These are phyloP conservation scores for Takashimella koratensis DNA, from an alignment of 1,284 basidiomycete genomes.

Conservation along the genomic window DNA sequence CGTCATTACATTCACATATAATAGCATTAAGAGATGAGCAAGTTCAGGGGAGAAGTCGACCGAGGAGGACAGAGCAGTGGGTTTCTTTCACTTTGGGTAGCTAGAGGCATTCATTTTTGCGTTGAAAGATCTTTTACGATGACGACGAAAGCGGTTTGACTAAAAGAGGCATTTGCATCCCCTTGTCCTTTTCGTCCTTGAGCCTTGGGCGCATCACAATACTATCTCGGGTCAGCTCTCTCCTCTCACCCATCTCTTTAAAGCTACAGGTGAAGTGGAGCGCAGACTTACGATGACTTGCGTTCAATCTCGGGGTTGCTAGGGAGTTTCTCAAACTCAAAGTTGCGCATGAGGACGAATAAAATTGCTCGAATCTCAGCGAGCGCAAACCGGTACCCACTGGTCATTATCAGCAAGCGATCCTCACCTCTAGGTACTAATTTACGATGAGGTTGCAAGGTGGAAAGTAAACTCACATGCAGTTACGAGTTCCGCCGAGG, in stretches of 20 bases:
- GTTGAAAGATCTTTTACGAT: no score
- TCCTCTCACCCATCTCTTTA: neutral
- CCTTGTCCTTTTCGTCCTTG: slow-evolving; percentile 38
- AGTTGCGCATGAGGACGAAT: slow-evolving; percentile 57
- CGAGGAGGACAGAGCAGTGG: no score
- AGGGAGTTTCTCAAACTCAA: slow-evolving; percentile 56
- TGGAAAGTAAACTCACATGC: slow-evolving; percentile 55
- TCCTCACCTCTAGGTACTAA: no score
- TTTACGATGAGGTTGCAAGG: no score
- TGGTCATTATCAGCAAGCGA: slow-evolving; percentile 7
- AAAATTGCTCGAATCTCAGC: slow-evolving; percentile 62
- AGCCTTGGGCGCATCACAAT: slow-evolving; percentile 47
- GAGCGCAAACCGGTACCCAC: slow-evolving; percentile 65
- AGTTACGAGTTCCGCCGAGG: slow-evolving; percentile 62
- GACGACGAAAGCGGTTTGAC: slow-evolving; percentile 12
- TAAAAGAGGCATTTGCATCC: slow-evolving; percentile 45
- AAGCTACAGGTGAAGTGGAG: neutral
- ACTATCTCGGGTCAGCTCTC: slow-evolving; percentile 13
- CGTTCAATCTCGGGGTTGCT: slow-evolving; percentile 32
- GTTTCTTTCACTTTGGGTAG: no score
- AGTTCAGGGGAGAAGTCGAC: no score
- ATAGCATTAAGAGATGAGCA: no score
- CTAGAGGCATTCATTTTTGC: no score
- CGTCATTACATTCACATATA: no score
- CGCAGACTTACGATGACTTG: slow-evolving; percentile 34